phyloP scores from a whole-genome alignment of 2,329 filamentous ascomycete species.

The Tolypocladium album region DNA sequence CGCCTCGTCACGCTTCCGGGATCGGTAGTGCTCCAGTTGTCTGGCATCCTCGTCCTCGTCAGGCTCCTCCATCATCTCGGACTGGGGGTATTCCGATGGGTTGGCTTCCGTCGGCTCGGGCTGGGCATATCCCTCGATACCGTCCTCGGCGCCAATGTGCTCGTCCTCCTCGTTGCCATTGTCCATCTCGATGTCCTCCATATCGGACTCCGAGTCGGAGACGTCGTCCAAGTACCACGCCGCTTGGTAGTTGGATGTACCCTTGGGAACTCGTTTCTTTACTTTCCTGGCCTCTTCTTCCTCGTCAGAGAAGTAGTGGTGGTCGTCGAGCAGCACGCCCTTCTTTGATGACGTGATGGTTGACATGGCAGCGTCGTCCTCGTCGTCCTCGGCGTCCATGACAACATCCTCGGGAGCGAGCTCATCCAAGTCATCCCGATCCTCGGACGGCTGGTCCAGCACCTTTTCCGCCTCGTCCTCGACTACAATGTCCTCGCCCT shows the following conservation, averaged over 20 bases:
- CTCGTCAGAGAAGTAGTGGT: slow-evolving; percentile 95
- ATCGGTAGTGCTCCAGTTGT: slow-evolving; percentile 72
- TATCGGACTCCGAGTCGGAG: slow-evolving; percentile 77
- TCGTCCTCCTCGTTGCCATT: slow-evolving; percentile 49
- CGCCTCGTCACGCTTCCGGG: slow-evolving; percentile 66
- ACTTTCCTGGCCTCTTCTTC: slow-evolving; percentile 44
- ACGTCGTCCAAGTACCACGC: slow-evolving; percentile 84
- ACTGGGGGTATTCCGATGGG: slow-evolving; percentile 84
- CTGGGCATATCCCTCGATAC: slow-evolving; percentile 57
- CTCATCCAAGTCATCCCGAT: slow-evolving; percentile 73
- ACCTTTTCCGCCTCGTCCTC: slow-evolving; percentile 41
- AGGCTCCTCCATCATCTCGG: slow-evolving; percentile 79
- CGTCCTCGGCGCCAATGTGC: slow-evolving; percentile 67
- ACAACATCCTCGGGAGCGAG: slow-evolving; percentile 77
- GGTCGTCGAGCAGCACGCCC: slow-evolving; percentile 88
- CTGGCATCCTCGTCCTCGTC: slow-evolving; percentile 72
- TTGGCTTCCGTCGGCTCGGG: slow-evolving; percentile 65
- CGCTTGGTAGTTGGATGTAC: slow-evolving; percentile 87
- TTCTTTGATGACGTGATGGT: slow-evolving; percentile 46
- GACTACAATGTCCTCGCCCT: slow-evolving; percentile 57
- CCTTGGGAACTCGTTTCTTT: slow-evolving; percentile 72
- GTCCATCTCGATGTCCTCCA: slow-evolving; percentile 53
- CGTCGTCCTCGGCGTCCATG: slow-evolving; percentile 51
- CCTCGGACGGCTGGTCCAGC: slow-evolving; percentile 62
- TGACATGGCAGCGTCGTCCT: slow-evolving; percentile 33